Evolutionary conservation across 2,329 filamentous ascomycete species (phyloP).

Genomic region (Curvularia eragrostidis): DNA sequence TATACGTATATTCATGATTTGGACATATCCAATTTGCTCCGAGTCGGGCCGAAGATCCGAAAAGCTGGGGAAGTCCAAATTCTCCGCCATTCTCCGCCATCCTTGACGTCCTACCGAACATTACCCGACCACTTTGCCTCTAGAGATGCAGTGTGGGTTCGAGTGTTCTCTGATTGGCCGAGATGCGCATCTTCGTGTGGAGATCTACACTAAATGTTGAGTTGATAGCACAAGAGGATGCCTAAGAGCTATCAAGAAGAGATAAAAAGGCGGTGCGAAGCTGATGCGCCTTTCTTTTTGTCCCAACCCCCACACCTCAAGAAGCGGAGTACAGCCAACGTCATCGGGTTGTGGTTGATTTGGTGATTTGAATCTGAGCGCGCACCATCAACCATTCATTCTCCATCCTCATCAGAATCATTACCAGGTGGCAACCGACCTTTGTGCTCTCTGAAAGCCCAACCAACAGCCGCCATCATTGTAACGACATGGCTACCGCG

Average conservation of each 20-base stretch:
- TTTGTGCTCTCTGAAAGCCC: not conserved
- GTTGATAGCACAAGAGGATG: not conserved
- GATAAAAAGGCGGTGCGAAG: not conserved
- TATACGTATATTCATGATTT: not conserved
- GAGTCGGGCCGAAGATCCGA: not conserved
- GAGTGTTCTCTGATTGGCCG: not conserved
- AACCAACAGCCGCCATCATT: constrained; percentile 20
- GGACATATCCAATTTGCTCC: not conserved
- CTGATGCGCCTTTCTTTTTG: not conserved
- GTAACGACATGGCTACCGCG: not conserved
- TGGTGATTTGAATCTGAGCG: not conserved
- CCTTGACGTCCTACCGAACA: not conserved
- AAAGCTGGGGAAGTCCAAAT: constrained; percentile 1
- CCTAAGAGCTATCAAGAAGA: not conserved
- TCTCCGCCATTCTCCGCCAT: not conserved
- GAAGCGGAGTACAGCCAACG: not conserved
- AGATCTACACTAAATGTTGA: not conserved
- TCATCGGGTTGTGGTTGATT: not conserved
- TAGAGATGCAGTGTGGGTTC: not conserved
- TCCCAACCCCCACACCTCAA: not conserved
- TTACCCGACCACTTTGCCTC: not conserved
- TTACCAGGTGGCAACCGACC: no score
- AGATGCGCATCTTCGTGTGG: not conserved
- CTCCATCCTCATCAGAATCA: not conserved
- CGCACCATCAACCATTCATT: not conserved